Percentiles rank a stretch among this genome's conserved stretches.
These are phyloP conservation scores for Geosmithia flava DNA, from an alignment of 2,329 filamentous ascomycete species.

Conservation along the genomic window DNA sequence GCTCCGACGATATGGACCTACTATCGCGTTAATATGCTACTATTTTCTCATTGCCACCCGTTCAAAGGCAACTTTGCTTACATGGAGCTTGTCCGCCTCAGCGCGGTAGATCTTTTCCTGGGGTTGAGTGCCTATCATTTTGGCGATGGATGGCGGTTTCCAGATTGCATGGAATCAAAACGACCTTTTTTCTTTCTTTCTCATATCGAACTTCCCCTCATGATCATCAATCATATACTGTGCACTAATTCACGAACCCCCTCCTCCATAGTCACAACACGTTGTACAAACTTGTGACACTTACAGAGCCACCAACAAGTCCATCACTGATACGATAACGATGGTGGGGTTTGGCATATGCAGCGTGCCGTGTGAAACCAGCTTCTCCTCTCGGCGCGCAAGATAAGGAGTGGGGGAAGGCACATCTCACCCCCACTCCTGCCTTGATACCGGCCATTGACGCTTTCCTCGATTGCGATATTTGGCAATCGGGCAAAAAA, in stretches of 20 bases:
- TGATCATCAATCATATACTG: background rate
- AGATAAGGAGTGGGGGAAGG: background rate
- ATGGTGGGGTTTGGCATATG: background rate
- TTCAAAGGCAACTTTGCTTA: background rate
- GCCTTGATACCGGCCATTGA: background rate
- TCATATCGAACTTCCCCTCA: background rate
- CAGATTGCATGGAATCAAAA: background rate
- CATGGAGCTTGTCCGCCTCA: background rate
- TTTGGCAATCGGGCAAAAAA: background rate
- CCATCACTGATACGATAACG: background rate
- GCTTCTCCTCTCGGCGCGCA: background rate
- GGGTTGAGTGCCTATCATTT: background rate
- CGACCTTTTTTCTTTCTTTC: background rate
- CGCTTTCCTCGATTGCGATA: background rate
- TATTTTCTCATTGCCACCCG: background rate
- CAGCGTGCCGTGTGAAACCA: background rate
- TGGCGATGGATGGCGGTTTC: background rate
- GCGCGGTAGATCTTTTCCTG: background rate
- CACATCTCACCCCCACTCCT: background rate
- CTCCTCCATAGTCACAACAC: background rate
- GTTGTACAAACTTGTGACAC: background rate
- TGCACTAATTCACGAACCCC: no score
- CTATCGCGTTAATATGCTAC: background rate
- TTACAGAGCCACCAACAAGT: background rate
- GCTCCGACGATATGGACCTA: slow-evolving; percentile 10